phyloP scores from a whole-genome alignment of 192 early-diverging fungal species.

The Coemansia javaensis region DNA sequence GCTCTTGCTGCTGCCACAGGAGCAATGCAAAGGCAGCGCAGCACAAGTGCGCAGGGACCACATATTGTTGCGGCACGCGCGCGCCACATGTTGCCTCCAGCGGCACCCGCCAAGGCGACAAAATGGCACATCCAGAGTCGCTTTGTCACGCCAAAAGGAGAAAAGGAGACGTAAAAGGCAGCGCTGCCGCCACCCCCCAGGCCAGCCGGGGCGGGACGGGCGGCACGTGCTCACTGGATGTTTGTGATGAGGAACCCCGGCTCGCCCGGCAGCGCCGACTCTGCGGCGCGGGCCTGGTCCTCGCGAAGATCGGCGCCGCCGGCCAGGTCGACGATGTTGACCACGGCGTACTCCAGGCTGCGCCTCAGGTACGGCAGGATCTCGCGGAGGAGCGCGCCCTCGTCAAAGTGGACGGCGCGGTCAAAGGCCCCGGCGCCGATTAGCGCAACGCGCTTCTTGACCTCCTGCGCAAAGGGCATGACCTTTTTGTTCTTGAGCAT shows the following conservation, averaged over 20 bases:
- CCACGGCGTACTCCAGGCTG: constrained; percentile 54
- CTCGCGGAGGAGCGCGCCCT: constrained; percentile 61
- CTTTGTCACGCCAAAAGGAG: no score
- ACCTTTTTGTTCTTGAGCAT: constrained; percentile 90
- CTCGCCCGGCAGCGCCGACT: constrained; percentile 44
- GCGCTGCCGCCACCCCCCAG: no score
- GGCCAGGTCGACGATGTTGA: constrained; percentile 47
- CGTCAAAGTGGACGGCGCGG: constrained; percentile 77
- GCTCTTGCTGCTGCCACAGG: no score
- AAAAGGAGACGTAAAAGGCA: no score
- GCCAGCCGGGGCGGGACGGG: no score
- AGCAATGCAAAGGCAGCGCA: no score
- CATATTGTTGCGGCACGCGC: no score
- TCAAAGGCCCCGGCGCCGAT: constrained; percentile 70
- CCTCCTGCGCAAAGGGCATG: constrained; percentile 93
- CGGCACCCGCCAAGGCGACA: no score
- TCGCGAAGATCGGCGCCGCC: constrained; percentile 33
- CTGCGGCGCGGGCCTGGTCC: constrained; percentile 22
- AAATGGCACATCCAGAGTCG: no score
- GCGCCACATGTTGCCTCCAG: no score
- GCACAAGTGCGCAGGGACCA: no score
- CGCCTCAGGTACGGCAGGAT: constrained; percentile 54
- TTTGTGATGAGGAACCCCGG: constrained; percentile 41
- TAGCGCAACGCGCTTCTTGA: constrained; percentile 75
- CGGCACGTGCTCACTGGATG: neutral